These are phyloP conservation scores for Neoboletus magnificus DNA, from an alignment of 768 basidiomycete species.

Conservation along the genomic window DNA sequence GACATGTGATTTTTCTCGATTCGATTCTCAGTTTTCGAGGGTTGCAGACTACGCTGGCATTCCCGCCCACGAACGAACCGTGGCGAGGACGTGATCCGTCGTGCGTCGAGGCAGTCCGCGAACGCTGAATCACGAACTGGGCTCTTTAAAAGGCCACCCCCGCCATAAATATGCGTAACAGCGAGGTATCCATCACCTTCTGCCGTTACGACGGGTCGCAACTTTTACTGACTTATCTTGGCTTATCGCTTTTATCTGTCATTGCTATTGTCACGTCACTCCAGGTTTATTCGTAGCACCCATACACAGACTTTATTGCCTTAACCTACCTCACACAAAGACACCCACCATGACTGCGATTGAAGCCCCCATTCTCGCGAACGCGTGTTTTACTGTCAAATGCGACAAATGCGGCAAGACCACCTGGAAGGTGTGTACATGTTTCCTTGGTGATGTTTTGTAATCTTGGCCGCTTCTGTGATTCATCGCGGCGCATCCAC, in stretches of 20 bases:
- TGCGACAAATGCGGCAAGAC: conserved; percentile 65
- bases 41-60: not conserved
- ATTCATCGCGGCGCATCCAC: conserved; percentile 21
- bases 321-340: conserved; percentile 27
- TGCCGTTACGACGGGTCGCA: conserved; percentile 6
- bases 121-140: too few species aligned
- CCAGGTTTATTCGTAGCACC: conserved; percentile 12
- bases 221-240: not conserved
- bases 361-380: conserved; percentile 36
- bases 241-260: not conserved
- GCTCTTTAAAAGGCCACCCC: not conserved
- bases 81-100: not conserved
- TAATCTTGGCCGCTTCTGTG: conserved; percentile 12
- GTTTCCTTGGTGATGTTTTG: conserved; percentile 27
- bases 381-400: conserved; percentile 54
- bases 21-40: not conserved
- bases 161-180: not conserved
- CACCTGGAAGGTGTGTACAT: conserved; percentile 61
- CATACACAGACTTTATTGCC: conserved; percentile 31
- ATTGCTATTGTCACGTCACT: conserved; percentile 17
- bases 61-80: not conserved
- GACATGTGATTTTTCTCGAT: not conserved
- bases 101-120: too few species aligned
- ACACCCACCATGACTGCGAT: conserved; percentile 22
- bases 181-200: too few species aligned